Conservation (phyloP, 805 yeast species). For the Suhomyces prunicola region DNA sequence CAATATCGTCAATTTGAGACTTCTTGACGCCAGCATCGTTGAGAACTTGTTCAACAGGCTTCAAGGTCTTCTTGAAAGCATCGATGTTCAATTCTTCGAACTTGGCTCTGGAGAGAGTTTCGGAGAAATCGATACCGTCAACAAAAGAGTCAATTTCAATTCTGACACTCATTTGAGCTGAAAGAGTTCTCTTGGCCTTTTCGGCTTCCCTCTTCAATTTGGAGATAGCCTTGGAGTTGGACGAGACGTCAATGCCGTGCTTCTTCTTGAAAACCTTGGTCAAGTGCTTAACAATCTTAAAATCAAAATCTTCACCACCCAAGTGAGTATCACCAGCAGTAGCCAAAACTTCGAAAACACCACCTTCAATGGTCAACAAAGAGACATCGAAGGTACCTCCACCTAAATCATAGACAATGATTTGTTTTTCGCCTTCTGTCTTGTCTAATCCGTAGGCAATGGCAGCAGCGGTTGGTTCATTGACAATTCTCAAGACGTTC, state of each 20-base stretch:
- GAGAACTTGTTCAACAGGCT: slow-evolving; percentile 47
- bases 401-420: slow-evolving; percentile 48
- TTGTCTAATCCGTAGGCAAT: slow-evolving; percentile 33
- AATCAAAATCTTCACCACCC: slow-evolving; percentile 51
- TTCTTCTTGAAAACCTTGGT: slow-evolving; percentile 44
- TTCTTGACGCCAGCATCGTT: slow-evolving; percentile 45
- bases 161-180: slow-evolving; percentile 42
- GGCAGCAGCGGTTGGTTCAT: slow-evolving; percentile 62
- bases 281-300: slow-evolving; percentile 42
- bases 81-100: slow-evolving; percentile 47
- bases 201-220: slow-evolving; percentile 49
- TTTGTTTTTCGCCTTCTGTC: slow-evolving; percentile 40
- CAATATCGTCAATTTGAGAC: slow-evolving; percentile 45
- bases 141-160: slow-evolving; percentile 47
- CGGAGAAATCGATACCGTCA: slow-evolving; percentile 48
- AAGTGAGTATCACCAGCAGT: slow-evolving; percentile 51
- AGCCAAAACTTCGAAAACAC: slow-evolving; percentile 47
- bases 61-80: slow-evolving; percentile 44
- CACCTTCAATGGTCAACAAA: slow-evolving; percentile 42
- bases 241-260: slow-evolving; percentile 41
- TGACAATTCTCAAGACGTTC: slow-evolving; percentile 82
- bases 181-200: slow-evolving; percentile 48
- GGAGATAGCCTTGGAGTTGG: slow-evolving; percentile 42
- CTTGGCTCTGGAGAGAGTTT: slow-evolving; percentile 45
- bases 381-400: slow-evolving; percentile 44